Base-by-base conservation (phyloP, 2,329 filamentous ascomycete genomes). In the Hysterium pulicare region DNA sequence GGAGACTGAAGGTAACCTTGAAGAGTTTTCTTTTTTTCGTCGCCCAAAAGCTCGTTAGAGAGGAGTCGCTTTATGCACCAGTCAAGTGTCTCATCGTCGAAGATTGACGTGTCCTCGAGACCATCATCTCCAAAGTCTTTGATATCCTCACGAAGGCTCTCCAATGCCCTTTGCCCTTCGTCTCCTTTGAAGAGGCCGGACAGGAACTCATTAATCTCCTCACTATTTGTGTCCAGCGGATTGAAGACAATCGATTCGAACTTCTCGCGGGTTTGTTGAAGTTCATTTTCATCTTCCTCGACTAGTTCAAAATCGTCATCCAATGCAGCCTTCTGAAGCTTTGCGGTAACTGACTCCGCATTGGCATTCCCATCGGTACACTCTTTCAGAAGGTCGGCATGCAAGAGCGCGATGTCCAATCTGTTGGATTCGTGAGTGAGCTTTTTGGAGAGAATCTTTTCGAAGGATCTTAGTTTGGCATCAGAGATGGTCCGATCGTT, bases 361-460 rank as follows among this genome's bases (percentile, higher is more conserved):
- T 64, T 54, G 1, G 68, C 59, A 9, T 63, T 57, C 1, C 66
- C 62, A 2, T 46, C n/a, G 28, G 59, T 49, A 9, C 43, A 49
- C 34, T 62, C 50, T 26, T 42, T 53, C 38, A 81, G 61, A 72
- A 83, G 58, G 30, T 72, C 59, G 15, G 75, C 74, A 54, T 82
- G 82, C 23, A 83, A 68, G 5, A 70, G 67, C 0, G 78, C 78
- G 53, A 80, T 77, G 15, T 77, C 69, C 50, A 79, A 74, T 44
- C 75, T 78, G 37, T 72, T 67, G n/a, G 71, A 71, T 49, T 79
- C 69, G n/a, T 72, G 65, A 11, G 68, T 57, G 4, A 83, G 49
- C 24, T 73, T 70, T 20, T 68, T 58, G 24, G 70, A 61, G n/a
- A 83, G 54, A 19, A 69, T 63, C 11, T 58, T 48, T 48, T 81